These are phyloP conservation scores for Claviceps sp. DNA, from an alignment of 2,329 filamentous ascomycete genomes.

Conservation along the genomic window DNA sequence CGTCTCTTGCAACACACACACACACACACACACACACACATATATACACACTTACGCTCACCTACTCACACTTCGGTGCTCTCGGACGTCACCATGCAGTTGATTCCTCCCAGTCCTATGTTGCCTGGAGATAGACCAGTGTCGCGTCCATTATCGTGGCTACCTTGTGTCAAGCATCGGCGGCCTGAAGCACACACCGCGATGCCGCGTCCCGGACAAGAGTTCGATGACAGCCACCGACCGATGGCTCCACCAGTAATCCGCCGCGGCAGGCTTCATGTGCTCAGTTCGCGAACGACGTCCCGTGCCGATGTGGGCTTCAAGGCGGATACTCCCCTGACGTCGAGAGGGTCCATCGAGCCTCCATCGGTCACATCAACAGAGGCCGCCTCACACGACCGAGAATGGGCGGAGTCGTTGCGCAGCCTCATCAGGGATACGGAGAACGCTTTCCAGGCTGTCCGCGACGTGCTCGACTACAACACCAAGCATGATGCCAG, in stretches of 20 bases:
- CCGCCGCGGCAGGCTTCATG: neutral
- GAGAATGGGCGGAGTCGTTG: conserved; percentile 22
- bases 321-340: neutral
- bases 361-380: neutral
- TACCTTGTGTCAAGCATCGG: conserved; percentile 11
- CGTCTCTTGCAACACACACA: neutral
- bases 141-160: conserved; percentile 9
- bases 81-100: too few species aligned
- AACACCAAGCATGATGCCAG: conserved; percentile 16
- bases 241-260: neutral
- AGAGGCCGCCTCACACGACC: neutral
- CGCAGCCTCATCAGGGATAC: conserved; percentile 34
- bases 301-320: neutral
- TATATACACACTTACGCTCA: neutral
- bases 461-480: conserved; percentile 27
- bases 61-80: neutral
- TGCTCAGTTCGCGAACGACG: neutral
- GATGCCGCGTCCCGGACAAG: conserved; percentile 15
- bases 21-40: neutral
- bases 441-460: conserved; percentile 35
- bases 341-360: neutral
- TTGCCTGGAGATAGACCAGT: neutral
- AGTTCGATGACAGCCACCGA: conserved; percentile 23
- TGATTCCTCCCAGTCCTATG: too few species aligned
- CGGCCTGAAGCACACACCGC: conserved; percentile 10